phyloP scores from a whole-genome alignment of 1,284 basidiomycete species.

The Filobasidium uniguttulatum region DNA sequence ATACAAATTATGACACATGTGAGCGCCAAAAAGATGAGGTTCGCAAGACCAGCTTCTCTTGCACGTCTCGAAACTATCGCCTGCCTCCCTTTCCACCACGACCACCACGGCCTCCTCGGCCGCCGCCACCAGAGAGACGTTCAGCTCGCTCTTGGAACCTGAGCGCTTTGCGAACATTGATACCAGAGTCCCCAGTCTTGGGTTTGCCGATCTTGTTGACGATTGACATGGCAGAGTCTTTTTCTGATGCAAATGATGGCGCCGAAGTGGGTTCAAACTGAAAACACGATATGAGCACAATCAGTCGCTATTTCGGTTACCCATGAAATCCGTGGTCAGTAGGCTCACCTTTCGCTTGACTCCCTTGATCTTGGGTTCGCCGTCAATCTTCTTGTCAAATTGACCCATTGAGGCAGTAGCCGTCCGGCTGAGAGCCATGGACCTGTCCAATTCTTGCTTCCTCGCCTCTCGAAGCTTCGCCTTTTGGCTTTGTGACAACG shows the following conservation, averaged over 20 bases:
- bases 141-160: slow-evolving; percentile 41
- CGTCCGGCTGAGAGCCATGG: slow-evolving; percentile 60
- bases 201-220: slow-evolving; percentile 43
- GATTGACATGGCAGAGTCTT: slow-evolving; percentile 56
- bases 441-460: slow-evolving; percentile 61
- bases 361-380: slow-evolving; percentile 76
- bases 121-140: slow-evolving; percentile 11
- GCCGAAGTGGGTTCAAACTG: slow-evolving; percentile 71
- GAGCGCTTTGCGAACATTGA: slow-evolving; percentile 80
- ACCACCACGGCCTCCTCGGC: not conserved
- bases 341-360: slow-evolving; percentile 74
- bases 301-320: too few species aligned
- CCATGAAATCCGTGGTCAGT: too few species aligned
- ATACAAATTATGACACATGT: too few species aligned
- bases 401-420: slow-evolving; percentile 86
- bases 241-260: slow-evolving; percentile 49
- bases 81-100: slow-evolving; percentile 3
- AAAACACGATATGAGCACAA: too few species aligned
- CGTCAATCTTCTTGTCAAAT: slow-evolving; percentile 77
- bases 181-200: slow-evolving; percentile 39
- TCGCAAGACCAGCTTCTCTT: too few species aligned
- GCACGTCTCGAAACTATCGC: too few species aligned
- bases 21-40: too few species aligned
- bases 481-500: slow-evolving; percentile 19
- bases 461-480: slow-evolving; percentile 41